Conservation (phyloP, 768 basidiomycete genomes). For the Atractiella rhizophila region DNA sequence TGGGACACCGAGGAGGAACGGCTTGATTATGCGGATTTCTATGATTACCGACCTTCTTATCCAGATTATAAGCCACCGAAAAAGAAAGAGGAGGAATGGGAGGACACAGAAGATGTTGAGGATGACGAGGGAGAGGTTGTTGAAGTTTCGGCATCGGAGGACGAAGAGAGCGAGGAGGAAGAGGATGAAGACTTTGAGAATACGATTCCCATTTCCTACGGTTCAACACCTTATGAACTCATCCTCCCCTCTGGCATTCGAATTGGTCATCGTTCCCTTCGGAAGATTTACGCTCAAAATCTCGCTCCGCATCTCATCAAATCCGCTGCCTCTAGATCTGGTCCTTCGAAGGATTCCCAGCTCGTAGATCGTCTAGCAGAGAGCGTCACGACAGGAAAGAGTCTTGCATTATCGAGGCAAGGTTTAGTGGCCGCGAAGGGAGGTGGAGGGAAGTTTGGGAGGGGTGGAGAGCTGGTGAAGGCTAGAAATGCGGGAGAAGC, state of each 20-base stretch:
- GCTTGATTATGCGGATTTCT: conserved; percentile 71
- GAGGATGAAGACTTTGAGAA: conserved; percentile 17
- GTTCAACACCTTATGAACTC: conserved; percentile 60
- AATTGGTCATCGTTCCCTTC: conserved; percentile 72
- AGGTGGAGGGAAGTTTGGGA: too few species aligned
- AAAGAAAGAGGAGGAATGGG: conserved; percentile 16
- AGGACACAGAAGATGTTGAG: conserved; percentile 22
- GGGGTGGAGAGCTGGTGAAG: too few species aligned
- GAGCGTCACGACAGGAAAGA: too few species aligned
- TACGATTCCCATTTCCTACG: conserved; percentile 40
- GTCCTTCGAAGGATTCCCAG: too few species aligned
- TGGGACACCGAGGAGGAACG: conserved; percentile 58
- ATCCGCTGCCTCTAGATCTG: too few species aligned
- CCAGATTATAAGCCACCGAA: conserved; percentile 27
- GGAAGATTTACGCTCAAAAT: conserved; percentile 58
- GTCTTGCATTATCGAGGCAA: too few species aligned
- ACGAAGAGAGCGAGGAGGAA: conserved; percentile 23
- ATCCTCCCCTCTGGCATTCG: conserved; percentile 77
- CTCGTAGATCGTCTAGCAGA: too few species aligned
- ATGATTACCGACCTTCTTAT: conserved; percentile 69
- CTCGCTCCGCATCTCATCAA: too few species aligned
- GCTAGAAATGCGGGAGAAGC: too few species aligned
- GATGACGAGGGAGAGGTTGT: conserved; percentile 23
- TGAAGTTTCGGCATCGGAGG: conserved; percentile 21
- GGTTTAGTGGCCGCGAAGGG: too few species aligned